phyloP scores from a whole-genome alignment of 345 rosid species.

The Gynandropsis gynandra region DNA sequence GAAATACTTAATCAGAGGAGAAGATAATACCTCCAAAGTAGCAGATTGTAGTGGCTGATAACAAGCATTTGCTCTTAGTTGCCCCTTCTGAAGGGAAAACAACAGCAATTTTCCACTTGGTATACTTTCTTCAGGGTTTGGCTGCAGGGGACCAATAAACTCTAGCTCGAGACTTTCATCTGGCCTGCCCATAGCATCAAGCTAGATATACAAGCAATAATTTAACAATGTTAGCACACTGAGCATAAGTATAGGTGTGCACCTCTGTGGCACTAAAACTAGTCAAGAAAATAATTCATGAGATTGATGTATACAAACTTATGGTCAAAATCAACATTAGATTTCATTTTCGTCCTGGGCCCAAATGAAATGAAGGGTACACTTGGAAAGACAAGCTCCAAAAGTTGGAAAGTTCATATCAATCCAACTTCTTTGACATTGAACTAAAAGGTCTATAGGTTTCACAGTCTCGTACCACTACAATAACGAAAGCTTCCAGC shows the following conservation, averaged over 20 bases:
- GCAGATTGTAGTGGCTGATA: constrained; percentile 73
- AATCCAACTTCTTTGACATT: constrained; percentile 1
- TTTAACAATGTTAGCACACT: constrained; percentile 9
- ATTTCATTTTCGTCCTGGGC: constrained; percentile 10
- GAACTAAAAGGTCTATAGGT: background rate
- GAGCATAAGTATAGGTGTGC: background rate
- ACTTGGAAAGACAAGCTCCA: constrained; percentile 2
- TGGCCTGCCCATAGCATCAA: constrained; percentile 82
- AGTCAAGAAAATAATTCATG: constrained; percentile 5
- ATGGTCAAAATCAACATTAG: constrained; percentile 9
- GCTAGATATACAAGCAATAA: constrained; percentile 40
- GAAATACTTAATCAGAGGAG: constrained; percentile 8
- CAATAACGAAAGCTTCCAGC: constrained; percentile 14
- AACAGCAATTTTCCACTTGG: constrained; percentile 68
- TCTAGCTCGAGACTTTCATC: constrained; percentile 88
- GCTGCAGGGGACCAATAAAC: constrained; percentile 59
- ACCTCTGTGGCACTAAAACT: background rate
- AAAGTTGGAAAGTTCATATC: background rate
- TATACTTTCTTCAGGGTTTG: constrained; percentile 41
- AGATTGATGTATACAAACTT: constrained; percentile 11
- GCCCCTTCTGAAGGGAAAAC: constrained; percentile 85
- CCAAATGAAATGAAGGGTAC: background rate
- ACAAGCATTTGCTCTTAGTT: constrained; percentile 70
- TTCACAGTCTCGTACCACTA: constrained; percentile 4
- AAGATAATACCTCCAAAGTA: constrained; percentile 66